phyloP scores from a whole-genome alignment of 2,329 filamentous ascomycete species.

The Cryoendolithus antarcticus region DNA sequence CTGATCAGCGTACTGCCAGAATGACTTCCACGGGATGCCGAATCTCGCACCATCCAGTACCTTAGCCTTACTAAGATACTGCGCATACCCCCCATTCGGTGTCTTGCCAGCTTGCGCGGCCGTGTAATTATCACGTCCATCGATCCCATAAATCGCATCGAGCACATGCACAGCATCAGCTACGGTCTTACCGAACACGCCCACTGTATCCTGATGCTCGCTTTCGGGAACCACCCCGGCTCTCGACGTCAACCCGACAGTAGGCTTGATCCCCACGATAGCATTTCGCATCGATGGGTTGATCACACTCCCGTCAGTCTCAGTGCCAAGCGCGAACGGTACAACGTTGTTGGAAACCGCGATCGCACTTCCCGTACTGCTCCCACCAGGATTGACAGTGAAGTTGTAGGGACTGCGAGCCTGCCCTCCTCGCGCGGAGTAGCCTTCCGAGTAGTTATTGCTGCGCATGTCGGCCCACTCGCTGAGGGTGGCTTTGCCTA shows the following conservation, averaged over 20 bases:
- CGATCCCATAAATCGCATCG: constrained; percentile 55
- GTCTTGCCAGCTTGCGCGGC: constrained; percentile 42
- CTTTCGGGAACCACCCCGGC: constrained; percentile 48
- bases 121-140: constrained; percentile 55
- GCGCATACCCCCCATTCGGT: constrained; percentile 43
- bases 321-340: constrained; percentile 56
- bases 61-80: constrained; percentile 42
- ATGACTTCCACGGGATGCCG: constrained; percentile 58
- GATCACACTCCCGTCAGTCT: constrained; percentile 59
- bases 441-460: constrained; percentile 57
- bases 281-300: constrained; percentile 58
- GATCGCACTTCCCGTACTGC: constrained; percentile 53
- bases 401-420: constrained; percentile 55
- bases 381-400: constrained; percentile 55
- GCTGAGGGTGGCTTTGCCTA: constrained; percentile 58
- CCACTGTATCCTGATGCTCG: constrained; percentile 56
- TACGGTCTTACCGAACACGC: constrained; percentile 54
- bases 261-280: constrained; percentile 64
- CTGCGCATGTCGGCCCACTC: constrained; percentile 66
- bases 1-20: constrained; percentile 51
- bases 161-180: constrained; percentile 55
- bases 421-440: constrained; percentile 52
- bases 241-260: constrained; percentile 58
- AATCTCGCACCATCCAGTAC: constrained; percentile 52
- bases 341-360: constrained; percentile 53